Percentiles rank a stretch among this genome's conserved stretches.
These are phyloP conservation scores for Picochlorum costavermella DNA, from an alignment of 139 green algal species.

Conservation along the genomic window DNA sequence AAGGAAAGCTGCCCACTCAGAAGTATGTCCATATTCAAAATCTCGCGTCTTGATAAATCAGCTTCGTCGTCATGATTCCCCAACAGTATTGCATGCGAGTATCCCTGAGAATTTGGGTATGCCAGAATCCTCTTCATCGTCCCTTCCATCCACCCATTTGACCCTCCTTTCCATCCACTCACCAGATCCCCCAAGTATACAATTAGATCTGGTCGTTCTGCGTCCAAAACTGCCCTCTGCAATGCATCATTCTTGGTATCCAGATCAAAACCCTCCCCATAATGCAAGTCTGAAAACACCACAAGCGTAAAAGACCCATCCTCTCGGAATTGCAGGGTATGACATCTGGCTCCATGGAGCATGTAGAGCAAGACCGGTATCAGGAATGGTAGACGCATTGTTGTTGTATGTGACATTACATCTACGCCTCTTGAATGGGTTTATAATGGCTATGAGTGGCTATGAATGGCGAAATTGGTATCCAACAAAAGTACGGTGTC, in stretches of 20 bases:
- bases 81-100: slow-evolving; percentile 24
- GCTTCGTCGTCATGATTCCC: slow-evolving; percentile 39
- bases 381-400: background rate
- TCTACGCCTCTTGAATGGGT: too few species aligned
- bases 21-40: slow-evolving; percentile 14
- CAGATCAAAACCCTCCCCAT: slow-evolving; percentile 10
- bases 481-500: background rate
- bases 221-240: slow-evolving; percentile 1
- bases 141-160: slow-evolving; percentile 19
- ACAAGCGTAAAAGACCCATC: slow-evolving; percentile 29
- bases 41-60: slow-evolving; percentile 19
- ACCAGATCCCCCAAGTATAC: slow-evolving; percentile 36
- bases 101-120: background rate
- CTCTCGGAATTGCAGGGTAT: slow-evolving; percentile 5
- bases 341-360: background rate
- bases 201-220: slow-evolving; percentile 24
- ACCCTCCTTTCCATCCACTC: slow-evolving; percentile 15
- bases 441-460: too few species aligned
- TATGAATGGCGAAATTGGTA: too few species aligned
- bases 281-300: slow-evolving; percentile 34
- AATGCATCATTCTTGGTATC: slow-evolving; percentile 7
- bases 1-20: slow-evolving; percentile 3
- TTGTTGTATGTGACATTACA: background rate
- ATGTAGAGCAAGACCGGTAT: too few species aligned
- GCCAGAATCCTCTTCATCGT: slow-evolving; percentile 20